Evolutionary conservation across 2,329 filamentous ascomycete species (phyloP).

Genomic region (Claviceps maximensis): DNA sequence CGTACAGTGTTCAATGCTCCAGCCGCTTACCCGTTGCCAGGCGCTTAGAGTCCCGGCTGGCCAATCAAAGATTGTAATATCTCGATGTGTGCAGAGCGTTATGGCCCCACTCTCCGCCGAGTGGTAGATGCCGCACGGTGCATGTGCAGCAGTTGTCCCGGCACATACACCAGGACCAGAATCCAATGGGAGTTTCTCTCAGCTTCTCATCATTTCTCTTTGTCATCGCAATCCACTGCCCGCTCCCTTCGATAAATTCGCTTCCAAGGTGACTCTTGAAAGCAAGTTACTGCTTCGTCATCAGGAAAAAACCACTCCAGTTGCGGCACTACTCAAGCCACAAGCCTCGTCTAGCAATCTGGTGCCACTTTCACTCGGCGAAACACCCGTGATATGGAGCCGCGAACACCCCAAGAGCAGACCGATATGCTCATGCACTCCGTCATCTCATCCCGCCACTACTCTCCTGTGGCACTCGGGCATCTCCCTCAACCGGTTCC

Average conservation of each 20-base stretch:
- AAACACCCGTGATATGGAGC: neutral
- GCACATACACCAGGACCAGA: neutral
- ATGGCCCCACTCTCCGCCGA: neutral
- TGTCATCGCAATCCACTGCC: neutral
- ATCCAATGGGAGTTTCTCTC: neutral
- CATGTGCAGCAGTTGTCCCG: neutral
- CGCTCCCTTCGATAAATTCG: too few relatives aligned
- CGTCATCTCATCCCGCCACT: slow-evolving; percentile 13
- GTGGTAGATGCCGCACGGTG: neutral
- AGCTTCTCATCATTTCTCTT: neutral
- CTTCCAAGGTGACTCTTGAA: neutral
- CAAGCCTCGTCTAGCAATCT: neutral
- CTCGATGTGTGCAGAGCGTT: neutral
- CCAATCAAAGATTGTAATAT: neutral
- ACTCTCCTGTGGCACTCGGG: slow-evolving; percentile 24
- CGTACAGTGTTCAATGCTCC: neutral
- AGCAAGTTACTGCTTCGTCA: neutral
- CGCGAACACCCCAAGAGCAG: neutral
- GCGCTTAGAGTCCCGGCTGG: neutral
- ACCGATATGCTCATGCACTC: slow-evolving; percentile 10
- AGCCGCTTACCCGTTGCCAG: neutral
- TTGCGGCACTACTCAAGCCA: neutral
- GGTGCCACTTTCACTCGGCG: neutral
- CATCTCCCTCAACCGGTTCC: slow-evolving; percentile 34
- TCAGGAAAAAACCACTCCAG: neutral